phyloP scores from a whole-genome alignment of 805 yeast species.

The Saccharomycopsis fermentans region DNA sequence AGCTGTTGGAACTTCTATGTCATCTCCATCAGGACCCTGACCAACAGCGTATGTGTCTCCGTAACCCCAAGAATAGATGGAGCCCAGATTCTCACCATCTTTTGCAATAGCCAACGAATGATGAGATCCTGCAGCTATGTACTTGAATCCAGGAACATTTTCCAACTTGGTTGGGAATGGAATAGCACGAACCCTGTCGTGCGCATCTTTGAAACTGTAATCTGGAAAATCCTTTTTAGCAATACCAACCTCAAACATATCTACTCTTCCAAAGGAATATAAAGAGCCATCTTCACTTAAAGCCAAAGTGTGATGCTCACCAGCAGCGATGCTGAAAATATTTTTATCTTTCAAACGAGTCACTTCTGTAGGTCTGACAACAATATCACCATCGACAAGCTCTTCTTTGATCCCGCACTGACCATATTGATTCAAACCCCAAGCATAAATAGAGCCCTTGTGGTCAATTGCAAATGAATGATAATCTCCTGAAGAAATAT shows the following conservation, averaged over 20 bases:
- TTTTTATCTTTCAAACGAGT: constrained; percentile 49
- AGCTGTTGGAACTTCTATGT: constrained; percentile 79
- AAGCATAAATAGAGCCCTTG: constrained; percentile 61
- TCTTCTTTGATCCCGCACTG: constrained; percentile 82
- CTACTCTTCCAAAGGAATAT: constrained; percentile 82
- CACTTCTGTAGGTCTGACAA: constrained; percentile 67
- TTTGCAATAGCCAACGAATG: constrained; percentile 80
- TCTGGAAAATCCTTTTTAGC: constrained; percentile 56
- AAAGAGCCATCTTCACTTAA: constrained; percentile 63
- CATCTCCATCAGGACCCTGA: constrained; percentile 79
- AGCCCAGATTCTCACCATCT: constrained; percentile 42
- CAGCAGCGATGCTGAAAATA: constrained; percentile 64
- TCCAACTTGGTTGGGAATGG: constrained; percentile 71
- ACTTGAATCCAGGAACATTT: constrained; percentile 45
- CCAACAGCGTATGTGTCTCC: constrained; percentile 97
- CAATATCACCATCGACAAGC: constrained; percentile 77
- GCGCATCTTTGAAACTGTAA: constrained; percentile 61
- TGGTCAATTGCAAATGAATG: constrained; percentile 87
- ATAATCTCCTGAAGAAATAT: constrained; percentile 87
- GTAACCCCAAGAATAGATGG: constrained; percentile 93
- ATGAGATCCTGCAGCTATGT: constrained; percentile 79
- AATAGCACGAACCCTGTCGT: constrained; percentile 72
- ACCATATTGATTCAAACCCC: constrained; percentile 97
- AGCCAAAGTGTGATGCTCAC: constrained; percentile 89
- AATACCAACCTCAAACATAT: constrained; percentile 89